Evolutionary conservation across 1,139 yeast genomes (phyloP), one percentile per base, ranked within the genome.

Genomic region (Saccharomyces pastorianus): DNA sequence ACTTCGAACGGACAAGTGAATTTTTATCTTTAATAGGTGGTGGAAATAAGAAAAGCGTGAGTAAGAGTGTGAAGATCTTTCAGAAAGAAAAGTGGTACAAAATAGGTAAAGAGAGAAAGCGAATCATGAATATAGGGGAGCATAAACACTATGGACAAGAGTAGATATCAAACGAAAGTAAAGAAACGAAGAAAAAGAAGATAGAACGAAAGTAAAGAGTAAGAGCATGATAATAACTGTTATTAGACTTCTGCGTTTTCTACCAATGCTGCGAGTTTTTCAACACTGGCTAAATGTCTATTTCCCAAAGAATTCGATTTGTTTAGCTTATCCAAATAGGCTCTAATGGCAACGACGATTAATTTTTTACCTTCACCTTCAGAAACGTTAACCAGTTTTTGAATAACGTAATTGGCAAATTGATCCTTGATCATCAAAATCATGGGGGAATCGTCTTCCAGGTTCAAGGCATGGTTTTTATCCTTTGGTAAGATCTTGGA

Each of bases 351-450:
- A 51, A 77, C 73, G 50, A 85, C 85, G 61, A 86, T 75, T 34
- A 80, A 67, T 51, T 73, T 77, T 72, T 84, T 84, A 59, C 88
- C 89, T 38, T 77, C 78, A 52, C 87, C 85, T 57, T 78, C 79
- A 7, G 95, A 81, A 2, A 88, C 87, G 62, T 88, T 96, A 44
- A 93, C 90, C 64, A 95, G 78, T 69, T 93, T 93, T 71, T 93
- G 99, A 55, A 93, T 89, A 49, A 93, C 99, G 68, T 93, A 93
- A 71, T 93, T 93, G 23, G 98, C 99, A 73, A 86, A 95, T 69
- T 93, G 99, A 71, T 93, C 99, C 69, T 89, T 88, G 90, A 95
- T 91, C 98, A 93, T 90, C 55, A 84, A 71, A 14, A 88, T 87
- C 61, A 86, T 74, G 11, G 89, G 81, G 0, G 87, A 79, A 52